These are phyloP conservation scores for Rosa multiflora DNA, from an alignment of 306 rosid species.

Conservation along the genomic window DNA sequence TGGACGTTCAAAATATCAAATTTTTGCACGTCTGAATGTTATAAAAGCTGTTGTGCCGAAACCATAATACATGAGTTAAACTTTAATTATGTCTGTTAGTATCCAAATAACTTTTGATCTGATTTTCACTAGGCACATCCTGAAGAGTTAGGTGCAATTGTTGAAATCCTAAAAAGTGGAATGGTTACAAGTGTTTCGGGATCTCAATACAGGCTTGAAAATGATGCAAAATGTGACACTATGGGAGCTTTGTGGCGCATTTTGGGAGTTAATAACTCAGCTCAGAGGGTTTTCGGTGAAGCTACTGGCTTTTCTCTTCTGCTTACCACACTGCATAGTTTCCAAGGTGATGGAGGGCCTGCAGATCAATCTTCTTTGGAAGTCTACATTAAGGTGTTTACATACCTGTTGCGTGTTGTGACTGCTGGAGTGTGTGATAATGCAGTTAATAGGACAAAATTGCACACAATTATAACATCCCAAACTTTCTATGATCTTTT, in stretches of 20 bases:
- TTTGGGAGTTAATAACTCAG: slow-evolving; percentile 73
- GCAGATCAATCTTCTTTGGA: slow-evolving; percentile 54
- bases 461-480: slow-evolving; percentile 73
- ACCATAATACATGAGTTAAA: not conserved
- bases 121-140: slow-evolving; percentile 75
- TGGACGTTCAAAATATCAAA: not conserved
- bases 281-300: slow-evolving; percentile 92
- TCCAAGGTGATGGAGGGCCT: slow-evolving; percentile 70
- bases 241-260: slow-evolving; percentile 94
- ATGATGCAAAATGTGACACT: slow-evolving; percentile 91
- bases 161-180: slow-evolving; percentile 95
- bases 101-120: slow-evolving; percentile 23
- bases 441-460: slow-evolving; percentile 74
- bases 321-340: slow-evolving; percentile 91
- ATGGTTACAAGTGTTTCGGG: slow-evolving; percentile 86
- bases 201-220: slow-evolving; percentile 72
- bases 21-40: not conserved
- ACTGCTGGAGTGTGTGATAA: slow-evolving; percentile 85
- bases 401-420: slow-evolving; percentile 71
- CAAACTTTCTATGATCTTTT: slow-evolving; percentile 94
- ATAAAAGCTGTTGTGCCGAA: slow-evolving; percentile 17
- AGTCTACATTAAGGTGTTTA: slow-evolving; percentile 59
- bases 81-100: slow-evolving; percentile 23
- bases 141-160: slow-evolving; percentile 81
- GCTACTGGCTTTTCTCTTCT: slow-evolving; percentile 97